Evolutionary conservation across 192 early-diverging fungal species (phyloP).

Genomic region (Dispira simplex): DNA sequence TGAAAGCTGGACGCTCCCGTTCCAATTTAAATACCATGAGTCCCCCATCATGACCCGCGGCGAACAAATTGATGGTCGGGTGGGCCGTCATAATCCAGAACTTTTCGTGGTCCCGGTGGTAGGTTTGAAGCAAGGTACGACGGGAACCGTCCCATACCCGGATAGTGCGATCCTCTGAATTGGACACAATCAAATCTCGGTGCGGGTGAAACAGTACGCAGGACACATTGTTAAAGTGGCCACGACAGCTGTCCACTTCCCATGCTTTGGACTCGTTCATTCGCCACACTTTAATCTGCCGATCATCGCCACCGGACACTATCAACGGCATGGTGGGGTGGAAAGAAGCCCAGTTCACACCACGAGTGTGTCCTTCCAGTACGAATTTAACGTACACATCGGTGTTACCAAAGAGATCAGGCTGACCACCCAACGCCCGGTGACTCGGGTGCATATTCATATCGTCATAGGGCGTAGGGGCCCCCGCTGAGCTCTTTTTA

Average conservation of each 20-base stretch:
- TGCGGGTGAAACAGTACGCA: constrained; percentile 91
- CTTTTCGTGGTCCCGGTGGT: constrained; percentile 89
- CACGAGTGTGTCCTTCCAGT: constrained; percentile 92
- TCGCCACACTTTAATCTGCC: constrained; percentile 96
- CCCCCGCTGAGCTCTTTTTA: constrained; percentile 29
- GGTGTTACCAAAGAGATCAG: constrained; percentile 91
- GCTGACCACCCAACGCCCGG: constrained; percentile 40
- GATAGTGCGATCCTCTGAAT: constrained; percentile 94
- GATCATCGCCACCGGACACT: constrained; percentile 93
- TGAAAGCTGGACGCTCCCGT: constrained; percentile 86
- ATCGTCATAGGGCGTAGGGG: constrained; percentile 8
- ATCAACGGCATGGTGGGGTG: constrained; percentile 94
- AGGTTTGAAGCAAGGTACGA: constrained; percentile 87
- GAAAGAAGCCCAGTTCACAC: constrained; percentile 97
- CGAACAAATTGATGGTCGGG: constrained; percentile 96
- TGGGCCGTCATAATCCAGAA: constrained; percentile 96
- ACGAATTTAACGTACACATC: constrained; percentile 98
- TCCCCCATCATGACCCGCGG: constrained; percentile 95
- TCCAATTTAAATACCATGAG: constrained; percentile 98
- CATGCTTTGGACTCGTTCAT: constrained; percentile 98
- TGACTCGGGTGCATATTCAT: not conserved
- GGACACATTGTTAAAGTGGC: constrained; percentile 97
- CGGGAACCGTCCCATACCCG: constrained; percentile 97
- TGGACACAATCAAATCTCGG: constrained; percentile 85
- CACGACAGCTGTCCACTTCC: constrained; percentile 99